Evolutionary conservation across 768 basidiomycete species (phyloP).

Genomic region (Hypsizygus marmoreus): DNA sequence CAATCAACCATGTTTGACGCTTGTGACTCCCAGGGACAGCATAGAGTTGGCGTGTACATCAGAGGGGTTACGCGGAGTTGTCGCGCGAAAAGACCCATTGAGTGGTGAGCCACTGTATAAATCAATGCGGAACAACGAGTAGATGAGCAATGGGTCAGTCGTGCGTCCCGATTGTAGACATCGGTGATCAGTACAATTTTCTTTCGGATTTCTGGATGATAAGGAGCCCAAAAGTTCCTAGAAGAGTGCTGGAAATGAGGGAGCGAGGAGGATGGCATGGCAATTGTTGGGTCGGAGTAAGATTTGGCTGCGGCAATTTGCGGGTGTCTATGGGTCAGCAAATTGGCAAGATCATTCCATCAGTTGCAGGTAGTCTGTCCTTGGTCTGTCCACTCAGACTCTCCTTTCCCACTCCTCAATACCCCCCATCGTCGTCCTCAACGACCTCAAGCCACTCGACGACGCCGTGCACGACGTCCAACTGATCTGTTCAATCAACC

Average conservation of each 20-base stretch:
- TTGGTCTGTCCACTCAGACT: constrained; percentile 25
- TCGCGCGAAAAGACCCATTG: no score
- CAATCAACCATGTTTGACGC: no score
- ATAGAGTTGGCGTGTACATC: no score
- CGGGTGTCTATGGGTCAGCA: constrained; percentile 23
- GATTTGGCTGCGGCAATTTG: constrained; percentile 19
- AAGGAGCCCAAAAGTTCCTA: neutral
- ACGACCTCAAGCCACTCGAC: constrained; percentile 17
- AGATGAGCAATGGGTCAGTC: no score
- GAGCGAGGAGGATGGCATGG: neutral
- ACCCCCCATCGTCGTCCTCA: constrained; percentile 24
- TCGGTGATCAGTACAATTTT: no score
- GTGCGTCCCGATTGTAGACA: no score
- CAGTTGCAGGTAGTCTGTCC: constrained; percentile 23
- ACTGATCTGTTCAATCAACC: neutral
- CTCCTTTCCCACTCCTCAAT: constrained; percentile 26
- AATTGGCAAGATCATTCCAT: constrained; percentile 26
- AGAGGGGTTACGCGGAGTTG: no score
- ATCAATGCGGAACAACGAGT: no score
- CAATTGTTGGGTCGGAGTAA: constrained; percentile 16
- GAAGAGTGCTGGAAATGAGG: neutral
- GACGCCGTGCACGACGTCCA: constrained; percentile 12
- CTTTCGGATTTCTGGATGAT: no score
- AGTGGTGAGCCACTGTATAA: no score
- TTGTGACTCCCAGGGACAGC: no score